Base-by-base conservation (phyloP, 352 stramenopile species). In the Phytophthora pinifolia region DNA sequence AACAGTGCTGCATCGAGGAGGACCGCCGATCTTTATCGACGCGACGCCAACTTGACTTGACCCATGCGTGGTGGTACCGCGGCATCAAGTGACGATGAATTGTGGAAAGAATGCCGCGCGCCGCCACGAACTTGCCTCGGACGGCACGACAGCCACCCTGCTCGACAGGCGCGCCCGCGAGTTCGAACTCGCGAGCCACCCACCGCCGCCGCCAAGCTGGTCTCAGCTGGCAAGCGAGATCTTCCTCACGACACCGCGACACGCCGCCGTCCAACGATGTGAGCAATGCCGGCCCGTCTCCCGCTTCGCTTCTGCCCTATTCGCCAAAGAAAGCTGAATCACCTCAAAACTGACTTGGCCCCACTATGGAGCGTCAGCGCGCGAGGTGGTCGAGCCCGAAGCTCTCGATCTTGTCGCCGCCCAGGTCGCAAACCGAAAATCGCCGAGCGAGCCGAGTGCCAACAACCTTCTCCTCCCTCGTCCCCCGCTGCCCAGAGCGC, bases 301-400 rank as follows among this genome's bases (percentile, higher is more conserved):
- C 17, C 17, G 10, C 27, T 45, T 34, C 13, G 41, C 56, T 70
- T 67, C 62, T 67, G 62, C 62, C 62, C 62, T 71, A 64, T 53
- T 31, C 62, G 31, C 51, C 46, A 67, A 29, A 57, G 46, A 67
- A 62, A 64, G 63, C 49, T 71, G 62, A 67, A 67, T 67, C 56
- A 38, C 45, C 35, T 48, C 31, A 44, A 54, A 59, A 56, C 7
- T 32, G 30, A 70, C 62, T 70, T 63, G 46, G 6, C 8, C 17
- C 52, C 32, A 64, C 38, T 71, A 71, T 64, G 43, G 25, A 29
- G 27, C 25, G 38, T 41, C 59, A 67, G 59, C 46, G 27, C 54
- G 42, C 32, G 35, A 64, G 46, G 38, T 49, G 37, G 29, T 53
- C 42, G 29, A 46, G 25, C 22, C 22, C 25, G 8, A 29, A 29